These are phyloP conservation scores for Yamadazyma triangularis DNA, from an alignment of 1,139 yeast genomes.

Conservation along the genomic window DNA sequence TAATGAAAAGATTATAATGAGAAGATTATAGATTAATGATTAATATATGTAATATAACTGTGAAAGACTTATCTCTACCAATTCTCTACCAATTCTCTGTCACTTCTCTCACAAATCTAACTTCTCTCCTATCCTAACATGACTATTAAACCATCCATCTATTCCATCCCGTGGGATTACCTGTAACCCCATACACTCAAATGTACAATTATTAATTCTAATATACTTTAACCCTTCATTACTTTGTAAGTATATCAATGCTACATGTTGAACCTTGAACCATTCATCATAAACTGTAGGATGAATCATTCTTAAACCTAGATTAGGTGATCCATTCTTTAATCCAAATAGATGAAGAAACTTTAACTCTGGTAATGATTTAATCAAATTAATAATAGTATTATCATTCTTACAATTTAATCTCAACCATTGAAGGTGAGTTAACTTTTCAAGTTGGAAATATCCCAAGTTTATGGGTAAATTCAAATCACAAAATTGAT, in stretches of 20 bases:
- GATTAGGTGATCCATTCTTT: conserved; percentile 50
- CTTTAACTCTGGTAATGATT: conserved; percentile 22
- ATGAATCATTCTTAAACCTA: conserved; percentile 51
- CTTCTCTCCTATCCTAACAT: conserved; percentile 12
- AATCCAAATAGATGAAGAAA: conserved; percentile 47
- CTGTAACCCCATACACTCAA: conserved; percentile 18
- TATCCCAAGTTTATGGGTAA: conserved; percentile 19
- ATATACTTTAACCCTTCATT: conserved; percentile 34
- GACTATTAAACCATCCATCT: conserved; percentile 38
- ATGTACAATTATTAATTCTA: conserved; percentile 36
- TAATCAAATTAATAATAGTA: conserved; percentile 21
- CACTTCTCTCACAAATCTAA: neutral
- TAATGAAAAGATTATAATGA: no score
- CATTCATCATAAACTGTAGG: conserved; percentile 56
- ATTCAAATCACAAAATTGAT: conserved; percentile 22
- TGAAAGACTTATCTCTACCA: no score
- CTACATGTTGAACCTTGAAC: conserved; percentile 54
- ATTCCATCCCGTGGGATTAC: conserved; percentile 40
- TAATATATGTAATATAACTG: no score
- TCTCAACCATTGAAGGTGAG: conserved; percentile 29
- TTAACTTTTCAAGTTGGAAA: conserved; percentile 14
- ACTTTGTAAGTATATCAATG: conserved; percentile 27
- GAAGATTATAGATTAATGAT: no score
- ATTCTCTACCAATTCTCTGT: no score
- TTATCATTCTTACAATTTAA: conserved; percentile 30